These are phyloP conservation scores for Fusarium lateritium DNA, from an alignment of 2,329 filamentous ascomycete species.

Conservation along the genomic window DNA sequence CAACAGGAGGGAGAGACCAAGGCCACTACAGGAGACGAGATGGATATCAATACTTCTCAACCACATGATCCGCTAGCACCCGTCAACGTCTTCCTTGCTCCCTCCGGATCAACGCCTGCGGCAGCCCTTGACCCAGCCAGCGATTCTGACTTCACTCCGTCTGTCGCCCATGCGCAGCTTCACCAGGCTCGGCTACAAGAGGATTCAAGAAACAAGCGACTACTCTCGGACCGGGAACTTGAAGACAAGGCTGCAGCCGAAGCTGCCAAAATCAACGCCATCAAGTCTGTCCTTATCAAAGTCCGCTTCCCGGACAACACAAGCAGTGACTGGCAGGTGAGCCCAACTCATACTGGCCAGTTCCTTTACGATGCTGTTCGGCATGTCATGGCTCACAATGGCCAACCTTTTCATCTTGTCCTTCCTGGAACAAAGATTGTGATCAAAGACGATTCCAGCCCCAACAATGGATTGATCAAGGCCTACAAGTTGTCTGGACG, in stretches of 20 bases:
- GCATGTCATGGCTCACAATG: slow-evolving; percentile 75
- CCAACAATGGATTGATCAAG: slow-evolving; percentile 74
- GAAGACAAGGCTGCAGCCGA: slow-evolving; percentile 77
- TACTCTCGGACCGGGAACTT: slow-evolving; percentile 87
- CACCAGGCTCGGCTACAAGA: slow-evolving; percentile 78
- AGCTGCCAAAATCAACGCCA: slow-evolving; percentile 74
- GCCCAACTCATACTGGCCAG: slow-evolving; percentile 76
- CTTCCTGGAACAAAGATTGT: slow-evolving; percentile 69
- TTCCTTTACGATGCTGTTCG: slow-evolving; percentile 83
- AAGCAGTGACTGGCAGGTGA: slow-evolving; percentile 80
- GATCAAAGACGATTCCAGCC: slow-evolving; percentile 63
- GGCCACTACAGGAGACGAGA: slow-evolving; percentile 18
- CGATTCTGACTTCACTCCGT: slow-evolving; percentile 83
- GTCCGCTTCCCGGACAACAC: slow-evolving; percentile 92
- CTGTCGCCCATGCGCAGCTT: slow-evolving; percentile 80
- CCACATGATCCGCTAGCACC: slow-evolving; percentile 61
- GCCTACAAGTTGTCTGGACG: slow-evolving; percentile 79
- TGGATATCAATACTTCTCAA: slow-evolving; percentile 43
- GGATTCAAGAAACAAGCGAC: slow-evolving; percentile 78
- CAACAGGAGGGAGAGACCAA: slow-evolving; percentile 16
- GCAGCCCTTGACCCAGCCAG: slow-evolving; percentile 78
- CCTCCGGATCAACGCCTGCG: slow-evolving; percentile 79
- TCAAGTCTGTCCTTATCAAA: slow-evolving; percentile 80
- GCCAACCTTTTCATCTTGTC: slow-evolving; percentile 80
- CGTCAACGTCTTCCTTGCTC: slow-evolving; percentile 83